Base-by-base conservation (phyloP, 2,329 filamentous ascomycete species). In the Cordyceps cicadae region DNA sequence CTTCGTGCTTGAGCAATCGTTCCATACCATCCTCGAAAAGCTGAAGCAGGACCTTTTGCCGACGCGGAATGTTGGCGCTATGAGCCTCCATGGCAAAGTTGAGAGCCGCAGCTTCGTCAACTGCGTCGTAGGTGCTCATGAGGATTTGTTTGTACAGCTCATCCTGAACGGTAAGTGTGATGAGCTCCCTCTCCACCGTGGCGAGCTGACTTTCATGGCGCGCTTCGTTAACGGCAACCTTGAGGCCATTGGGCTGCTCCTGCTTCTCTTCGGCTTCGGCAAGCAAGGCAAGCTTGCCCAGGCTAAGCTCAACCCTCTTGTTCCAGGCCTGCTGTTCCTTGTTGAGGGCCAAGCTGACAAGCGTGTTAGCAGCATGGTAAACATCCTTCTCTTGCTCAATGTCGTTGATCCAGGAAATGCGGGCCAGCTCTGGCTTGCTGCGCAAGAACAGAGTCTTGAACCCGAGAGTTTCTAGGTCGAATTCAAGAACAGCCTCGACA, bases 381-480 rank as follows among this genome's bases (percentile, higher is more conserved):
- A 91, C 91, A 67, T 96, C 86, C 62, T 86, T 81, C 70, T 94
- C 89, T 26, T 83, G 81, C 63, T 86, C 80, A 8, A 97, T 82
- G 70, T 97, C 92, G 70, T 99, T 95, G 75, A 99, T 96, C 94
- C 94, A 99, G 54, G 87, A 87, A 50, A 99, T 80, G 67, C 90
- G 90, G 32, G 87, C 87, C 63, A 91, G 85, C 63, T 86, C 81
- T 0, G 86, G 82, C 64, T 86, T 84, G 60, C 84, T 86, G 48
- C 89, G 85, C 53, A 99, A 79, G 68, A 92, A 99, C 56, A 81
- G 80, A 0, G 91, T 96, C 60, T 96, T 82, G 68, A 86, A 87
- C n/a, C 77, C 76, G 55, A 83, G 76, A 65, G 86, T 85, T 67
- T 92, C 88, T 60, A 85, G 76, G 29, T 87, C 79, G 62, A 89